These are phyloP conservation scores for Dioscorea cayenensis DNA, from an alignment of 116 monocot genomes.

Conservation along the genomic window DNA sequence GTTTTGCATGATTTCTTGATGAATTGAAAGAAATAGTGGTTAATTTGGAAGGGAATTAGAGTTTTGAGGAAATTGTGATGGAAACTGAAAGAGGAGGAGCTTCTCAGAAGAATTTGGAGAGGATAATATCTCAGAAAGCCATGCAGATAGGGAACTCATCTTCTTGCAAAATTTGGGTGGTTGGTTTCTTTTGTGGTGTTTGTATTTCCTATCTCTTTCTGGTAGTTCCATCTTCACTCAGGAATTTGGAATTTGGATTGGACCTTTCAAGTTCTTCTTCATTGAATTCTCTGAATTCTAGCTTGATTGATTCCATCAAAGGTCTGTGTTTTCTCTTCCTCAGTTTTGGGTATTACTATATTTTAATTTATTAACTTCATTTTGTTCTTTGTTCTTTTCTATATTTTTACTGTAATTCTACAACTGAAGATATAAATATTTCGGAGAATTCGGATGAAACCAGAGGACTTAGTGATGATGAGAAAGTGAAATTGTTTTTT, in stretches of 20 bases:
- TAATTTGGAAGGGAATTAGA: neutral
- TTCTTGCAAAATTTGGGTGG: slow-evolving; percentile 51
- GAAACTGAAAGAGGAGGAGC: slow-evolving; percentile 13
- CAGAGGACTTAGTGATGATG: slow-evolving; percentile 11
- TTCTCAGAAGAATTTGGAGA: slow-evolving; percentile 60
- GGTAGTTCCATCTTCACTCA: slow-evolving; percentile 35
- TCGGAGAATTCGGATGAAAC: slow-evolving; percentile 5
- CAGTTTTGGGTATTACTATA: neutral
- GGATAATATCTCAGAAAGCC: slow-evolving; percentile 55
- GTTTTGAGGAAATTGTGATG: slow-evolving; percentile 13
- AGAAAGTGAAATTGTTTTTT: slow-evolving; percentile 29
- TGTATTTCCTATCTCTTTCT: slow-evolving; percentile 55
- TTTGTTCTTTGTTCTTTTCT: neutral
- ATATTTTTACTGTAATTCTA: neutral
- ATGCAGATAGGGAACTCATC: slow-evolving; percentile 55
- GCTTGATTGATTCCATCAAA: slow-evolving; percentile 17
- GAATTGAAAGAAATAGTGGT: no score
- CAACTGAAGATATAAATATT: neutral
- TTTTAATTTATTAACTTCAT: neutral
- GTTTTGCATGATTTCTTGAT: neutral
- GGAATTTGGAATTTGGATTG: slow-evolving; percentile 12
- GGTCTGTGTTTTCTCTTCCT: no score
- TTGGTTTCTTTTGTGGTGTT: slow-evolving; percentile 72
- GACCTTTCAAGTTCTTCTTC: slow-evolving; percentile 13
- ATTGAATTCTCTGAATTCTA: slow-evolving; percentile 25